Conservation (phyloP, 1,284 basidiomycete genomes). For the Malassezia obtusa region DNA sequence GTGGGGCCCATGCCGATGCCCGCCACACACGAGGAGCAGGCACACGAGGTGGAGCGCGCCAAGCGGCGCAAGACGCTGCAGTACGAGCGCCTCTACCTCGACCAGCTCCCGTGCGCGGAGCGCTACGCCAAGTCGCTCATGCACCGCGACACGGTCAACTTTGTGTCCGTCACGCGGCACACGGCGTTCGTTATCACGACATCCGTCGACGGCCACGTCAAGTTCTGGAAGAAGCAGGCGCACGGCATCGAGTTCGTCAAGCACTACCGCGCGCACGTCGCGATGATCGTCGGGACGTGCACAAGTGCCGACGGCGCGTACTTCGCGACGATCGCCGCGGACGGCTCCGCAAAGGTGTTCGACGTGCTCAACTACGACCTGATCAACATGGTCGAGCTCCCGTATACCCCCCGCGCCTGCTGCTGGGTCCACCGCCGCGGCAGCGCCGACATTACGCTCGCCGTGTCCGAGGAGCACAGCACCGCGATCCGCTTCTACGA, state of each 20-base stretch:
- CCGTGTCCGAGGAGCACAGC: slow-evolving; percentile 63
- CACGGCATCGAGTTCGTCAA: slow-evolving; percentile 50
- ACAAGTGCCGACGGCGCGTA: slow-evolving; percentile 86
- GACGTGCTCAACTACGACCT: slow-evolving; percentile 98
- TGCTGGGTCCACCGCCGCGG: slow-evolving; percentile 55
- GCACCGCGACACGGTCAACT: slow-evolving; percentile 89
- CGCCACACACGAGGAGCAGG: not conserved
- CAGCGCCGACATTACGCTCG: slow-evolving; percentile 75
- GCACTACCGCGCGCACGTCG: slow-evolving; percentile 67
- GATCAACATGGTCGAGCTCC: slow-evolving; percentile 93
- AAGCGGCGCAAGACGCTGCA: slow-evolving; percentile 50
- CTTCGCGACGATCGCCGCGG: slow-evolving; percentile 61
- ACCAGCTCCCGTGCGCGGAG: slow-evolving; percentile 80
- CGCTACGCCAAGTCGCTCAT: slow-evolving; percentile 96
- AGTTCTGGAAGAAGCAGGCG: slow-evolving; percentile 98
- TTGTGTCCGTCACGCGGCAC: slow-evolving; percentile 54
- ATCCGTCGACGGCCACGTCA: slow-evolving; percentile 86
- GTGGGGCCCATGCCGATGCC: slow-evolving; percentile 16
- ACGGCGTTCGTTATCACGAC: slow-evolving; percentile 78
- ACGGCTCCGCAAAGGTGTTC: slow-evolving; percentile 70
- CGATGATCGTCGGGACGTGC: slow-evolving; percentile 66
- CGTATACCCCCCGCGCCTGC: slow-evolving; percentile 59
- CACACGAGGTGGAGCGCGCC: not conserved
- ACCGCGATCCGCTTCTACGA: slow-evolving; percentile 81
- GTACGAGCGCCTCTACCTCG: slow-evolving; percentile 74